A percentile compares a stretch with the other conserved stretches of the same genome.
phyloP scores from a whole-genome alignment of 371 early-diverging fungal genomes.

The Encephalitozoon intestinalis region DNA sequence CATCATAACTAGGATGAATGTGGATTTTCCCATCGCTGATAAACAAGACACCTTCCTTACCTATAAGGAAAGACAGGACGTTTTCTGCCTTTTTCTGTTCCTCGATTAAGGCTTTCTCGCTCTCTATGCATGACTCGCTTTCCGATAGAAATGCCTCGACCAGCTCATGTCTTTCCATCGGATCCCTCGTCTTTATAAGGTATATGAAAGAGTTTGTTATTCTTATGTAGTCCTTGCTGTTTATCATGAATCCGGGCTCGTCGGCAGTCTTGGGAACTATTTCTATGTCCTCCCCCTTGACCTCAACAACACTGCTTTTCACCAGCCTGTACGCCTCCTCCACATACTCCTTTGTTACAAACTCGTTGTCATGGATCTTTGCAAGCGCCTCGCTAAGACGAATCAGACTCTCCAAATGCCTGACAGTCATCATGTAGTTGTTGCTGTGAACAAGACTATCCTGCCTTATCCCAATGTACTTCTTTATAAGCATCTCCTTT shows the following conservation, averaged over 20 bases:
- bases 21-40: constrained; percentile 52
- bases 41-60: constrained; percentile 60
- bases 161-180: constrained; percentile 64
- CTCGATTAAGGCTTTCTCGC: constrained; percentile 65
- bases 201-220: constrained; percentile 54
- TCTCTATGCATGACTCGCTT: constrained; percentile 65
- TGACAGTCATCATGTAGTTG: constrained; percentile 59
- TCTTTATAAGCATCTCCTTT: constrained; percentile 68
- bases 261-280: constrained; percentile 51
- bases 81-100: constrained; percentile 68
- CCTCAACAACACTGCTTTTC: constrained; percentile 77
- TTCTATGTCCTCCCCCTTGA: constrained; percentile 75
- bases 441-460: constrained; percentile 66
- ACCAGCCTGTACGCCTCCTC: constrained; percentile 79
- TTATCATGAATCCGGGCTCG: constrained; percentile 53
- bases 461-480: constrained; percentile 79
- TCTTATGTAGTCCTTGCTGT: constrained; percentile 49
- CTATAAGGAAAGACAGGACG: constrained; percentile 66
- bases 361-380: constrained; percentile 58
- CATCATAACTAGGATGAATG: constrained; percentile 60
- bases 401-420: constrained; percentile 61
- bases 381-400: constrained; percentile 63
- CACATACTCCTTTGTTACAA: constrained; percentile 65
- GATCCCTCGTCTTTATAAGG: constrained; percentile 38
- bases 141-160: constrained; percentile 71